Conservation (phyloP, 768 basidiomycete genomes). For the Austroboletus festivus region DNA sequence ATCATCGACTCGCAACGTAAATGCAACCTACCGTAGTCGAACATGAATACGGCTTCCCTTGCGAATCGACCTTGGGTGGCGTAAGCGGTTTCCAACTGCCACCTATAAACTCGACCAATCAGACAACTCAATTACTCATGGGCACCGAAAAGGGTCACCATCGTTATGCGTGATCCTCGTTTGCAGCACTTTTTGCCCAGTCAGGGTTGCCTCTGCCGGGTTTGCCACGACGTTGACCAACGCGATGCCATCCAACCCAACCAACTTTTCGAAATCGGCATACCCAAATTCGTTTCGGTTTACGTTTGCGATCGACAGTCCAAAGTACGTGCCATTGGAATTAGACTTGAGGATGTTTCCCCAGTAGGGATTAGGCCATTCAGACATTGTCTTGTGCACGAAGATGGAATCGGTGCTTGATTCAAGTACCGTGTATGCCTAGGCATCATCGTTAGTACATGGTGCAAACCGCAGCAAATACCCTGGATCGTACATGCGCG, state of each 20-base stretch:
- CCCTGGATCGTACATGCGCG: slow-evolving; percentile 65
- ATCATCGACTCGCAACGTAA: neutral
- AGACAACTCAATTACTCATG: neutral
- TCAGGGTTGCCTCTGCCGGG: slow-evolving; percentile 66
- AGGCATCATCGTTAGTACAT: neutral
- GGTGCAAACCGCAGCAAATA: neutral
- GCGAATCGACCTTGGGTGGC: slow-evolving; percentile 75
- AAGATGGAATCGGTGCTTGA: slow-evolving; percentile 92
- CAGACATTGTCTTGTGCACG: slow-evolving; percentile 92
- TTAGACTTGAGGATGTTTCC: slow-evolving; percentile 95
- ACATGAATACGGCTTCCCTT: slow-evolving; percentile 71
- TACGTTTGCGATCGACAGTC: slow-evolving; percentile 79
- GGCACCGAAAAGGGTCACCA: slow-evolving; percentile 44
- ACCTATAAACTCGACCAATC: slow-evolving; percentile 40
- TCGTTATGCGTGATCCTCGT: slow-evolving; percentile 95
- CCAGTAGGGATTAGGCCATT: slow-evolving; percentile 70
- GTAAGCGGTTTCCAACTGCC: slow-evolving; percentile 82
- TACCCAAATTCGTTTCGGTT: slow-evolving; percentile 87
- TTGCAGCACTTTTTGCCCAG: slow-evolving; percentile 72
- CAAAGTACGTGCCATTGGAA: slow-evolving; percentile 97
- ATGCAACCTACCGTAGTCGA: slow-evolving; percentile 49
- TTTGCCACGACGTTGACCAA: slow-evolving; percentile 89
- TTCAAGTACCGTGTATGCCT: slow-evolving; percentile 94
- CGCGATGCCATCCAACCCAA: slow-evolving; percentile 93
- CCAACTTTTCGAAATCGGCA: slow-evolving; percentile 98